Conservation (phyloP, 345 rosid species). For the Orychophragmus violaceus region DNA sequence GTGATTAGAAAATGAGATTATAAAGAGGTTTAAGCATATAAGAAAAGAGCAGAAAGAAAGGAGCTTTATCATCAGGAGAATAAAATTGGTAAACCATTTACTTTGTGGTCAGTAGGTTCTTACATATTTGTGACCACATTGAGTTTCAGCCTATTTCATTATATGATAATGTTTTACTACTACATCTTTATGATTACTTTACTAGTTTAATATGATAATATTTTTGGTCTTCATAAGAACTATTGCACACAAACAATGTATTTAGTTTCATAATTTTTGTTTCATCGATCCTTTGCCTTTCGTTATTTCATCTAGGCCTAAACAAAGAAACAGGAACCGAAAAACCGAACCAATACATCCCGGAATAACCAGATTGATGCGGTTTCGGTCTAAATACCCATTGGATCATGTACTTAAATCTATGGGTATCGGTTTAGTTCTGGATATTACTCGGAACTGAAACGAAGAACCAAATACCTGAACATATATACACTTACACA, state of each 20-base stretch:
- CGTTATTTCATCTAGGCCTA: not conserved
- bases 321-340: too few relatives aligned
- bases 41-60: not conserved
- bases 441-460: too few relatives aligned
- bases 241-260: slow-evolving; percentile 3
- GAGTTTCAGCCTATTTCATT: not conserved
- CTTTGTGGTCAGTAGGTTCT: slow-evolving; percentile 4
- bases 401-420: too few relatives aligned
- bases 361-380: too few relatives aligned
- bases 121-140: slow-evolving; percentile 16
- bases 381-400: too few relatives aligned
- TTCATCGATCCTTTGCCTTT: not conserved
- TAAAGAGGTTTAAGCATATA: not conserved
- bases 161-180: slow-evolving; percentile 16
- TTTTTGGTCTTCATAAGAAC: not conserved
- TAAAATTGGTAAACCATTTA: slow-evolving; percentile 11
- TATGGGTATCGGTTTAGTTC: too few relatives aligned
- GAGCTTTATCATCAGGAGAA: not conserved
- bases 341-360: too few relatives aligned
- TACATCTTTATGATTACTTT: not conserved
- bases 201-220: not conserved
- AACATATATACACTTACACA: too few relatives aligned
- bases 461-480: too few relatives aligned
- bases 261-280: not conserved
- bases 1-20: slow-evolving; percentile 57